Base-by-base conservation (phyloP, 495 filamentous ascomycete genomes). In the Hyphodiscus hymeniophilus region DNA sequence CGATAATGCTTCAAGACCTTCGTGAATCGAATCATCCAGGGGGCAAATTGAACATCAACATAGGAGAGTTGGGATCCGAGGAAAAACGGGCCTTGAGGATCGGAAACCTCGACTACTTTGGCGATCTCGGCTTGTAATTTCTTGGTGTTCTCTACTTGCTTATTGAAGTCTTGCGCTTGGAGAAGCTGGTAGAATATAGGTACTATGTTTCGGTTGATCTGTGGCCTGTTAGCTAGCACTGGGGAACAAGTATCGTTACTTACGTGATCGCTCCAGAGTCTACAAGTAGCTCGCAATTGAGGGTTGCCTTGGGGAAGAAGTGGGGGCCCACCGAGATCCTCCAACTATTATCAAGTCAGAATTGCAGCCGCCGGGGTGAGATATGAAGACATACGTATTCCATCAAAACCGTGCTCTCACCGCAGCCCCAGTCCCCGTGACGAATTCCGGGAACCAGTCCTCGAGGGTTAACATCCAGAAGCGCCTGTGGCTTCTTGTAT, bases 211-310 rank as follows among this genome's bases (percentile, higher is more conserved):
- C 86, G 77, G 58, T 95, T 95, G 62, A 94, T 79, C 85, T 89
- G 52, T 18, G 22, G 20, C 40, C 17, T 1, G 28, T 48, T 47
- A 47, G 36, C 2, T 39, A 24, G 7, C 12, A 28, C n/a, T 18
- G 16, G 26, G 16, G 7, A 23, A 31, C 3, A 12, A 12, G 41
- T 20, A 32, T 24, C 3, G 18, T 31, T 49, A 54, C 81, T 62
- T 70, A 90, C 85, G 70, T 91, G 89, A 63, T 95, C 88, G 38
- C 79, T 71, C 91, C 90, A 95, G 2, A 95, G 62, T 39, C 91
- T 80, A 54, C 81, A 89, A 47, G 85, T 79, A 8, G 91, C 91
- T 50, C 83, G 77, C 35, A 79, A 58, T 56, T 85, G 79, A 4
- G 88, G 68, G 51, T 87, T 72, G 12, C 61, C 71, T 8, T 74